Percentiles rank a stretch among this genome's conserved stretches.
These are phyloP conservation scores for Huntiella omanensis DNA, from an alignment of 2,329 filamentous ascomycete genomes.

Conservation along the genomic window DNA sequence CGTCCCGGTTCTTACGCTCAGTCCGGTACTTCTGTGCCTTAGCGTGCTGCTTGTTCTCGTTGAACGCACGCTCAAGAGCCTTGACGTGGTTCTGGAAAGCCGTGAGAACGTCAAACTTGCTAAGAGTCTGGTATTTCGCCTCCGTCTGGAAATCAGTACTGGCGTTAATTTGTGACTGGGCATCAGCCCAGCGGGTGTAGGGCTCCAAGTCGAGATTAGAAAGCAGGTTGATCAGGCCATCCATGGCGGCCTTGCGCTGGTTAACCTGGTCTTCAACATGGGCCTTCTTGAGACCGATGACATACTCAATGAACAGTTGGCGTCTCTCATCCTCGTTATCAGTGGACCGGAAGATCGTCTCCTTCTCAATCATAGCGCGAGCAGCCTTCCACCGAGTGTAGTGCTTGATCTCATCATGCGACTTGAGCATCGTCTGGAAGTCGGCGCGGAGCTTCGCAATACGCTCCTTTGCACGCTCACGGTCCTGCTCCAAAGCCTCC, in stretches of 20 bases:
- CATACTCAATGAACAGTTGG: conserved; percentile 86
- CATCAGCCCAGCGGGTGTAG: conserved; percentile 88
- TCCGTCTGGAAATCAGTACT: conserved; percentile 38
- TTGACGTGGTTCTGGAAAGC: conserved; percentile 95
- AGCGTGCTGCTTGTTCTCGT: conserved; percentile 73
- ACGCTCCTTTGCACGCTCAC: conserved; percentile 84
- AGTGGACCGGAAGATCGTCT: conserved; percentile 87
- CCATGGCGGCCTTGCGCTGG: conserved; percentile 62
- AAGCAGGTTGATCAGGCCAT: conserved; percentile 61
- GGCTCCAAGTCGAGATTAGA: conserved; percentile 70
- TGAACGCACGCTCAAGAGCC: conserved; percentile 72
- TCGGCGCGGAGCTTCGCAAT: conserved; percentile 79
- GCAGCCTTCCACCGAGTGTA: conserved; percentile 97
- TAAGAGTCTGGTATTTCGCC: conserved; percentile 69
- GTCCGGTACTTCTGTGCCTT: conserved; percentile 63
- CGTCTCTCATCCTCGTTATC: conserved; percentile 73
- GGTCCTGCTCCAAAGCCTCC: conserved; percentile 79
- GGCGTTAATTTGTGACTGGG: conserved; percentile 49
- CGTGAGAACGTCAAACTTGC: conserved; percentile 74
- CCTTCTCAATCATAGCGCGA: conserved; percentile 78
- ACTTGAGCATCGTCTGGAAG: conserved; percentile 89
- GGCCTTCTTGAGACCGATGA: conserved; percentile 61
- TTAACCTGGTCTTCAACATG: conserved; percentile 58
- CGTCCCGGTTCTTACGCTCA: conserved; percentile 74
- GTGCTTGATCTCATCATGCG: conserved; percentile 90